A percentile compares a stretch with the other conserved stretches of the same genome.
Conservation (phyloP, 176 grass and related monocot genomes). For the Alopecurus myosuroides region DNA sequence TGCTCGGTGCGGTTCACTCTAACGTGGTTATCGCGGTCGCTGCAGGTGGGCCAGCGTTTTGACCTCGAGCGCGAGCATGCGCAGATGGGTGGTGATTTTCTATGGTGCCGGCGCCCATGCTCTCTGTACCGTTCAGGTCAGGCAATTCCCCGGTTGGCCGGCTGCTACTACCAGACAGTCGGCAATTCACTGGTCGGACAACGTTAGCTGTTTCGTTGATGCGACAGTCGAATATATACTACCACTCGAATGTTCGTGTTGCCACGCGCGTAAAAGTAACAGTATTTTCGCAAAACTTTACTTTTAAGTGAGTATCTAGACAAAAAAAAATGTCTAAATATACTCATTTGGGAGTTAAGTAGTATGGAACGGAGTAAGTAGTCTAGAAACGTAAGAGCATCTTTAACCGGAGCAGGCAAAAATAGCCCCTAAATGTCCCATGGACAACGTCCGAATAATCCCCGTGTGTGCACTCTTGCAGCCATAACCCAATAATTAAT, state of each 20-base stretch:
- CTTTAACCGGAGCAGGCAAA: no score
- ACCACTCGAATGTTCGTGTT: neutral
- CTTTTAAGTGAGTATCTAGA: no score
- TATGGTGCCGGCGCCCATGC: neutral
- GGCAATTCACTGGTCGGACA: neutral
- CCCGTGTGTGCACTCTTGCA: no score
- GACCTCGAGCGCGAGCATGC: neutral
- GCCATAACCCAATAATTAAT: no score
- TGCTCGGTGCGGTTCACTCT: neutral
- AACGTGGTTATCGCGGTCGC: neutral
- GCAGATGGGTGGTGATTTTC: neutral
- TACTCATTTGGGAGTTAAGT: no score
- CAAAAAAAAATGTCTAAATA: no score
- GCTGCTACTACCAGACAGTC: neutral
- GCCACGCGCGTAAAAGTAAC: neutral
- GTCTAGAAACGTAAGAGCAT: no score
- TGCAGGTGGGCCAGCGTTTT: slow-evolving; percentile 23
- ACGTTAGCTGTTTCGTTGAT: neutral
- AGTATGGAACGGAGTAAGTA: no score
- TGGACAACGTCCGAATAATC: no score
- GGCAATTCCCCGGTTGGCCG: neutral
- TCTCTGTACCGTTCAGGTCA: neutral
- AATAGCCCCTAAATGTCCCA: no score
- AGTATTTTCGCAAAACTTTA: no score
- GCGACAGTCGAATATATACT: neutral